Evolutionary conservation across 2,329 filamentous ascomycete species (phyloP), one percentile per base, ranked within the genome.

Genomic region (Hysterium pulicare): DNA sequence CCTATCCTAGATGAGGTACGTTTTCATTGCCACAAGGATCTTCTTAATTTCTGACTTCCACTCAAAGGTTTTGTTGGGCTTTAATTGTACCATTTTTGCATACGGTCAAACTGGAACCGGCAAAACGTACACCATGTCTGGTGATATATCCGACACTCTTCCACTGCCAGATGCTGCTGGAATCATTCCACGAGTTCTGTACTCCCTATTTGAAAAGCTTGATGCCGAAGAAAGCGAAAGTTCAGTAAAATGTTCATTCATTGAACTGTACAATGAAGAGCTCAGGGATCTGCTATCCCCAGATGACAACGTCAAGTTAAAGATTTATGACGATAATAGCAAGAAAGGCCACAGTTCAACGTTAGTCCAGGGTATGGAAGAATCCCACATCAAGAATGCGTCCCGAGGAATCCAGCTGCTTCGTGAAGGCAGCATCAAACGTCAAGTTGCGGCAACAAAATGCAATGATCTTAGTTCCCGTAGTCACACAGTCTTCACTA

Each of bases 71-170:
- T 78, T 98, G 32, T 79, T 83, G 19, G 93, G 93, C 40, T 97
- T 88, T 71, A 98, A 98, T 67, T 98, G 93, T 71, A 98, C 93
- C 4, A 95, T 98, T 46, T 98, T 98, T 58, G 93, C 93, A 24
- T 98, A 98, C 65, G 93, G 93, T 20, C 93, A 98, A 67, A 98
- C 93, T 0, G 93, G 93, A 33, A 98, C 93, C 0, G 93, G 93
- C 56, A 98, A 98, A 68, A 98, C 93, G 11, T 98, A 98, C 68
- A 98, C 93, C 19, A 98, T 98, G 93, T 95, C 91, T 1, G 93
- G 93, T 42, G 91, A 98, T 66, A 96, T 98, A 82, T 87, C 80
- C 11, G 87, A 96, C 55, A 88, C 90, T 28, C 89, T 91, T 2
- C 82, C 95, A 46, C 76, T 95, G 11, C 91, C 91, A 1, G 93